Evolutionary conservation across 2,329 filamentous ascomycete species (phyloP).

Genomic region (Cladosporium sp.): DNA sequence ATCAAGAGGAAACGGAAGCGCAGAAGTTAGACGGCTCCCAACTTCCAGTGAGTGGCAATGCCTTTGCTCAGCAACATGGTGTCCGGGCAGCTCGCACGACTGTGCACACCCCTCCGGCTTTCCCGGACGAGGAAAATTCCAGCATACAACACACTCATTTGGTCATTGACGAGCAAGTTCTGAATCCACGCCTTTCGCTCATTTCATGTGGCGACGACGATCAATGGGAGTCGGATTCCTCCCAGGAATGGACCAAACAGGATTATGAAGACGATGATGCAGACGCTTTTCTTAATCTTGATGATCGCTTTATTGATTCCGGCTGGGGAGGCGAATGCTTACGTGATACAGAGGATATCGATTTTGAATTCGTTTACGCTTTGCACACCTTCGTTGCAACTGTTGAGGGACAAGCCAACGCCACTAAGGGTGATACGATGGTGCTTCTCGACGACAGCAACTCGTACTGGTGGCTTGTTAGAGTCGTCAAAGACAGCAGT

Average conservation of each 20-base stretch:
- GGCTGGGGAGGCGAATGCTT: constrained; percentile 80
- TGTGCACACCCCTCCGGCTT: constrained; percentile 34
- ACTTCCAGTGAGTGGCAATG: not conserved
- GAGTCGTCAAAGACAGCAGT: constrained; percentile 95
- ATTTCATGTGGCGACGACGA: constrained; percentile 33
- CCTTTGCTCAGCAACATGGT: constrained; percentile 3
- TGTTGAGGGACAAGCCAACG: constrained; percentile 96
- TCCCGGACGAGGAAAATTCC: not conserved
- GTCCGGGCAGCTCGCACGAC: not conserved
- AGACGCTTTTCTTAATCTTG: constrained; percentile 57
- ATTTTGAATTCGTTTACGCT: constrained; percentile 99
- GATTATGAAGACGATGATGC: constrained; percentile 59
- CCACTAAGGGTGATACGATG: constrained; percentile 98
- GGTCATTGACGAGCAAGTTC: constrained; percentile 44
- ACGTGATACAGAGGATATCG: constrained; percentile 95
- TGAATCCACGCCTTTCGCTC: constrained; percentile 31
- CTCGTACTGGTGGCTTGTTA: constrained; percentile 99
- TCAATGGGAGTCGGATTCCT: constrained; percentile 28
- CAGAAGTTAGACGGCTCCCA: not conserved
- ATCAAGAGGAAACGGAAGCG: not conserved
- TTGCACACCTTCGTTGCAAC: constrained; percentile 97
- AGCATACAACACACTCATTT: constrained; percentile 23
- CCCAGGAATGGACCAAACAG: constrained; percentile 25
- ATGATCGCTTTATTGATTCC: constrained; percentile 66
- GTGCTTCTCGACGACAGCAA: constrained; percentile 97